Evolutionary conservation across 1,139 yeast species (phyloP).

Genomic region (Geotrichum australiense): DNA sequence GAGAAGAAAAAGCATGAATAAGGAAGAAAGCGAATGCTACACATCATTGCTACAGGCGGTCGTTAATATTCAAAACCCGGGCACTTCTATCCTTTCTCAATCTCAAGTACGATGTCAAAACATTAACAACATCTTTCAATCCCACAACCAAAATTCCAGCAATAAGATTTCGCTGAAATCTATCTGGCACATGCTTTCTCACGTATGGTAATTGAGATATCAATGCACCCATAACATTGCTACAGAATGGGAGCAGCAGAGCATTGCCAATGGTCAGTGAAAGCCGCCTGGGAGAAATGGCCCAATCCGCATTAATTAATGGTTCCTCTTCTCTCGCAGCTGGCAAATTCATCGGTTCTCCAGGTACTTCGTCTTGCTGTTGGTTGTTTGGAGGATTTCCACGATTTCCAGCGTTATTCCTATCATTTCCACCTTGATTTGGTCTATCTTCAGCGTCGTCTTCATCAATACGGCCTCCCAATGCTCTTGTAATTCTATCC

Average conservation of each 20-base stretch:
- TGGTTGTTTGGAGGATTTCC: not conserved
- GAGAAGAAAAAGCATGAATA: not conserved
- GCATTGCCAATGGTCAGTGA: conserved; percentile 25
- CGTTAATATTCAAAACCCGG: conserved; percentile 25
- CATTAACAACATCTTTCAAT: conserved; percentile 37
- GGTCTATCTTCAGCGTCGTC: conserved; percentile 1
- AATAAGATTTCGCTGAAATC: conserved; percentile 40
- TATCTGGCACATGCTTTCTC: conserved; percentile 23
- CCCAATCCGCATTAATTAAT: conserved; percentile 24
- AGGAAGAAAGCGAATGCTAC: not conserved
- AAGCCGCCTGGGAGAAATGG: conserved; percentile 24
- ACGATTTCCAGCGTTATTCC: not conserved
- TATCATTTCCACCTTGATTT: not conserved
- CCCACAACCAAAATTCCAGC: conserved; percentile 40
- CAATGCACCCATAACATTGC: conserved; percentile 22
- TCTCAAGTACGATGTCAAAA: conserved; percentile 26
- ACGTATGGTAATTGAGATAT: conserved; percentile 22
- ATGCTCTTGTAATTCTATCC: not conserved
- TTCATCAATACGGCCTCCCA: conserved; percentile 1
- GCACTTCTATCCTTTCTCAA: conserved; percentile 25
- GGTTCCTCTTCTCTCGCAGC: conserved; percentile 10
- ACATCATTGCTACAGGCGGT: not conserved
- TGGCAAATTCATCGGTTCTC: not conserved
- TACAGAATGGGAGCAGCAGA: conserved; percentile 29
- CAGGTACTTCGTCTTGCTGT: not conserved